Evolutionary conservation across 805 yeast species (phyloP).

Genomic region (Diddensiella santjacobensis): DNA sequence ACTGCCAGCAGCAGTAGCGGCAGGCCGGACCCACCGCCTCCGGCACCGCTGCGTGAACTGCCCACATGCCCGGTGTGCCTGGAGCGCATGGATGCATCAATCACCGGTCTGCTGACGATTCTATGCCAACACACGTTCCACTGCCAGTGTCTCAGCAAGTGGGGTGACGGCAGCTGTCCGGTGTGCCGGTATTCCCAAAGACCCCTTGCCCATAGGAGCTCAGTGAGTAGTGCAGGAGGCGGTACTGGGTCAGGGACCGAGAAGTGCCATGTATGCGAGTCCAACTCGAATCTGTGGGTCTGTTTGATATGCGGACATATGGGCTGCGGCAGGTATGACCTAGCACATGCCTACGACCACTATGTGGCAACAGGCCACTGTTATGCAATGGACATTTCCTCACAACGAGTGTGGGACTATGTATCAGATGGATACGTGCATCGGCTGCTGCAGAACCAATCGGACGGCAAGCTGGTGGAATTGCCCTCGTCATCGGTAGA

Average conservation of each 20-base stretch:
- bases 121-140: slow-evolving; percentile 94
- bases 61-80: slow-evolving; percentile 94
- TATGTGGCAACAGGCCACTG: slow-evolving; percentile 76
- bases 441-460: slow-evolving; percentile 73
- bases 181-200: slow-evolving; percentile 70
- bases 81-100: slow-evolving; percentile 77
- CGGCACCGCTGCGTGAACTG: slow-evolving; percentile 48
- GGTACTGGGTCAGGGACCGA: slow-evolving; percentile 8
- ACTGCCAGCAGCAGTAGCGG: slow-evolving; percentile 33
- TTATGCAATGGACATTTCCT: slow-evolving; percentile 80
- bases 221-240: slow-evolving; percentile 10
- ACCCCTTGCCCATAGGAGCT: slow-evolving; percentile 9
- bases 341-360: slow-evolving; percentile 82
- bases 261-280: slow-evolving; percentile 45
- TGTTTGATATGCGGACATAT: slow-evolving; percentile 86
- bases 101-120: slow-evolving; percentile 79
- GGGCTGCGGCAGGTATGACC: slow-evolving; percentile 88
- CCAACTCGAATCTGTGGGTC: slow-evolving; percentile 70
- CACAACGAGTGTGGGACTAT: slow-evolving; percentile 93
- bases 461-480: slow-evolving; percentile 88
- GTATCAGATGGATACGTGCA: slow-evolving; percentile 90
- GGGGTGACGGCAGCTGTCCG: slow-evolving; percentile 90
- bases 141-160: slow-evolving; percentile 79
- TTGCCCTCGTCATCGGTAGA: slow-evolving; percentile 8
- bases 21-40: slow-evolving; percentile 24